Evolutionary conservation across 1,284 basidiomycete genomes (phyloP).

Genomic region (Heimioporus retisporus): DNA sequence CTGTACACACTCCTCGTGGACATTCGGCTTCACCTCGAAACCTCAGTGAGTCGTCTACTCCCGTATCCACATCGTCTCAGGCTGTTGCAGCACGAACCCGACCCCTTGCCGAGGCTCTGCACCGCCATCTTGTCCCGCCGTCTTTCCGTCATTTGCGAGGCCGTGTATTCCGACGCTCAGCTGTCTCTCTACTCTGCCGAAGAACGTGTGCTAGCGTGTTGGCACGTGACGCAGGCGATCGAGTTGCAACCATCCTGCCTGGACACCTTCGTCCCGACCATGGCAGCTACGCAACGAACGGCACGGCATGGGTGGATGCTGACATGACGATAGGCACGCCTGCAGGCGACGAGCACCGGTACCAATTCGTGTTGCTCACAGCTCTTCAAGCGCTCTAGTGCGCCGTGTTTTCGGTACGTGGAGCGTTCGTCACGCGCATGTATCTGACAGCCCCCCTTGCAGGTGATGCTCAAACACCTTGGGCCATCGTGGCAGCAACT

Average conservation of each 20-base stretch:
- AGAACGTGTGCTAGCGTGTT: constrained; percentile 80
- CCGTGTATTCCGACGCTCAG: constrained; percentile 82
- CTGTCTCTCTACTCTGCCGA: constrained; percentile 76
- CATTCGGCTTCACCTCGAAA: constrained; percentile 47
- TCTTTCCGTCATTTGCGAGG: constrained; percentile 69
- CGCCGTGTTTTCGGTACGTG: not conserved
- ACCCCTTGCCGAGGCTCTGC: constrained; percentile 52
- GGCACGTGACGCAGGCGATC: constrained; percentile 70
- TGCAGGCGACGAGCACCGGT: constrained; percentile 58
- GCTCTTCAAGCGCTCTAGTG: not conserved
- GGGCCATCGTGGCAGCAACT: constrained; percentile 48
- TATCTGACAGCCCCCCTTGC: not conserved
- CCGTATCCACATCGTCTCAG: constrained; percentile 8
- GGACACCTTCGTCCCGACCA: constrained; percentile 55
- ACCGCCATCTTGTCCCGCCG: constrained; percentile 66
- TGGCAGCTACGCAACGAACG: constrained; percentile 45
- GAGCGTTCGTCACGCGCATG: too few species aligned
- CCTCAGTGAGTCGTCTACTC: constrained; percentile 39
- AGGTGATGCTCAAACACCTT: constrained; percentile 50
- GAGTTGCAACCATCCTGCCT: constrained; percentile 65
- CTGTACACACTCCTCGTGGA: constrained; percentile 60
- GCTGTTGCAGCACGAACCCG: constrained; percentile 29
- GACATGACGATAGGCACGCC: constrained; percentile 49
- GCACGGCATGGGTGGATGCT: not conserved
- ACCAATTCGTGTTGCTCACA: constrained; percentile 45